Conservation (phyloP, 331 rosid species). For the Dryas integrifolia region DNA sequence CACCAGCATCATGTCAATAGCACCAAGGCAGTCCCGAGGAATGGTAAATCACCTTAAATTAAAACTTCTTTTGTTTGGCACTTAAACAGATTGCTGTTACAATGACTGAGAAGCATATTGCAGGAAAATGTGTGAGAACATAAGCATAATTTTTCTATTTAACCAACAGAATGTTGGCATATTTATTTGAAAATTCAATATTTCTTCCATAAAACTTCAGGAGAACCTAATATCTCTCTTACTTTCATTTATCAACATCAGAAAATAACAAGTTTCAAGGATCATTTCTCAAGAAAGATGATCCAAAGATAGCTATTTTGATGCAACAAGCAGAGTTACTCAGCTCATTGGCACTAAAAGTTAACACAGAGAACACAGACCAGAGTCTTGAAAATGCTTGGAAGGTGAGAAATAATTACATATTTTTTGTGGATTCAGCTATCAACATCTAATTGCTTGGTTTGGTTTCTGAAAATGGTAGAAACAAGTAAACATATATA, state of each 20-base stretch:
- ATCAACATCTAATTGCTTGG: slow-evolving; percentile 13
- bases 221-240: slow-evolving; percentile 21
- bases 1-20: slow-evolving; percentile 43
- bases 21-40: slow-evolving; percentile 38
- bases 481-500: neutral
- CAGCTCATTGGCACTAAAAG: slow-evolving; percentile 81
- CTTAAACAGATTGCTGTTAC: slow-evolving; percentile 20
- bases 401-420: slow-evolving; percentile 67
- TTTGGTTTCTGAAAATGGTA: slow-evolving; percentile 6
- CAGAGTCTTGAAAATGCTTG: slow-evolving; percentile 96
- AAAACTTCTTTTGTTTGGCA: slow-evolving; percentile 11
- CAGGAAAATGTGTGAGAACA: slow-evolving; percentile 20
- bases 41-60: slow-evolving; percentile 47
- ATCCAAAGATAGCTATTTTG: slow-evolving; percentile 72
- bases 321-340: slow-evolving; percentile 97
- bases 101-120: slow-evolving; percentile 16
- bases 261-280: slow-evolving; percentile 57
- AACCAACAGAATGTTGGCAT: slow-evolving; percentile 24
- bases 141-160: slow-evolving; percentile 14
- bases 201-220: neutral
- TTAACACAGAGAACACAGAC: slow-evolving; percentile 74
- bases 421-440: slow-evolving; percentile 15
- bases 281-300: slow-evolving; percentile 81
- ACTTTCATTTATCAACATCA: slow-evolving; percentile 40
- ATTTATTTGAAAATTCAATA: neutral